Evolutionary conservation across 2,329 filamentous ascomycete species (phyloP), one percentile per base, ranked within the genome.

Genomic region (Nothophoma quercina): DNA sequence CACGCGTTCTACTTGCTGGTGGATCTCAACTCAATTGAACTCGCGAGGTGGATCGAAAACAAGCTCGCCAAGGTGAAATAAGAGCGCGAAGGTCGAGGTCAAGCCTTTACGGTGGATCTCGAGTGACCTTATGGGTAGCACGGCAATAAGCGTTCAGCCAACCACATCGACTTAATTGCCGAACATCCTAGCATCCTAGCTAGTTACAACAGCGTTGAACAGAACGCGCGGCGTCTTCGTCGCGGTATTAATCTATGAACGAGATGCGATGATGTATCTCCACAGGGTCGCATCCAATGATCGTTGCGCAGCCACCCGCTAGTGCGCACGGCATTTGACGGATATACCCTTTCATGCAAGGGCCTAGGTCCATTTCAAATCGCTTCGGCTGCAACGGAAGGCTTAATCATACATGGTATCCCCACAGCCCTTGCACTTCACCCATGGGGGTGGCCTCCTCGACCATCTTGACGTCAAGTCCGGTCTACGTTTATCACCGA

Each of bases 31-130:
- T 45, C 18, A 3, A 34, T 26, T 4, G 34, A 22, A 22, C 13
- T n/a, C 35, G 26, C 15, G 18, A 41, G 19, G 30, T 42, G 30
- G 30, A 36, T 43, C 38, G 9, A 22, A 22, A 28, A 32, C 13
- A 53, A 43, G 39, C 50, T 48, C 33, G 22, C 33, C 43, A 48
- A 48, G 43, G 26, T 33, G 10, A 10, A 43, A 43, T 22, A 53
- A 53, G 50, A 43, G 21, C 28, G 32, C 16, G 32, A 46, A 39
- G 22, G 10, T 32, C 15, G 12, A 23, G 10, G 21, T 26, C 43
- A 53, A 53, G 50, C 50, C 43, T 53, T 41, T 13, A 23, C 26
- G 22, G 26, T 41, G 38, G 38, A 30, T 30, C 38, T 30, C 12
- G 38, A 22, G 12, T 21, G 21, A 28, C 6, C 19, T 23, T 39